Evolutionary conservation across 2,329 filamentous ascomycete species (phyloP).

Genomic region (Ascochyta clinopodiicola): DNA sequence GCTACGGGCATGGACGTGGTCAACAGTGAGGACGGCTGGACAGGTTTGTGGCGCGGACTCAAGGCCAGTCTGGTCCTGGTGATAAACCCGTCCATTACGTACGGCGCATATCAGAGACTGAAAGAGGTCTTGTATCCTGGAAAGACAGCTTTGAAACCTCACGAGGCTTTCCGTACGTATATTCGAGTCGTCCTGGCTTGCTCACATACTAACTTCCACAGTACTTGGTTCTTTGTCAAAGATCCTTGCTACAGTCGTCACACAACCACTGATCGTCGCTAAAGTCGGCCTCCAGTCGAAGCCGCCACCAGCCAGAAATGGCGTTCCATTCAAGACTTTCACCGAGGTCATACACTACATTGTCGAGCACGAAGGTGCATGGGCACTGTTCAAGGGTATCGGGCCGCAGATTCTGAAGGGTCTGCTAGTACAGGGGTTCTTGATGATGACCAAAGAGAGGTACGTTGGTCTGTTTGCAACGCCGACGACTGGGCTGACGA

Average conservation of each 20-base stretch:
- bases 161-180: slow-evolving; percentile 88
- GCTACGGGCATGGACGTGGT: slow-evolving; percentile 90
- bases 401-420: slow-evolving; percentile 93
- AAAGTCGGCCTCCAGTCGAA: slow-evolving; percentile 96
- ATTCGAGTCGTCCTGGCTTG: background rate
- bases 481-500: slow-evolving; percentile 15
- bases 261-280: slow-evolving; percentile 94
- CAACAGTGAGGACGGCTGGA: slow-evolving; percentile 85
- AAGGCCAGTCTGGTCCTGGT: slow-evolving; percentile 96
- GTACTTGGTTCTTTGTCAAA: slow-evolving; percentile 94
- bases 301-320: slow-evolving; percentile 81
- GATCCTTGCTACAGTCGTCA: slow-evolving; percentile 85
- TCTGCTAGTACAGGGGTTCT: slow-evolving; percentile 87
- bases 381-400: slow-evolving; percentile 96
- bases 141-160: slow-evolving; percentile 75
- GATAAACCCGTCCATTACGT: slow-evolving; percentile 96
- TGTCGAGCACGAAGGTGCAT: slow-evolving; percentile 79
- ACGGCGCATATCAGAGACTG: slow-evolving; percentile 92
- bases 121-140: slow-evolving; percentile 79
- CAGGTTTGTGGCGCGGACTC: slow-evolving; percentile 90
- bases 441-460: slow-evolving; percentile 99
- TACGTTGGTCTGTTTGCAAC: slow-evolving; percentile 50
- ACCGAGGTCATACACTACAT: slow-evolving; percentile 96
- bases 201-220: slow-evolving; percentile 47
- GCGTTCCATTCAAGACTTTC: slow-evolving; percentile 93